Evolutionary conservation across 2,329 filamentous ascomycete species (phyloP).

Genomic region (Fusarium tjaetaba): DNA sequence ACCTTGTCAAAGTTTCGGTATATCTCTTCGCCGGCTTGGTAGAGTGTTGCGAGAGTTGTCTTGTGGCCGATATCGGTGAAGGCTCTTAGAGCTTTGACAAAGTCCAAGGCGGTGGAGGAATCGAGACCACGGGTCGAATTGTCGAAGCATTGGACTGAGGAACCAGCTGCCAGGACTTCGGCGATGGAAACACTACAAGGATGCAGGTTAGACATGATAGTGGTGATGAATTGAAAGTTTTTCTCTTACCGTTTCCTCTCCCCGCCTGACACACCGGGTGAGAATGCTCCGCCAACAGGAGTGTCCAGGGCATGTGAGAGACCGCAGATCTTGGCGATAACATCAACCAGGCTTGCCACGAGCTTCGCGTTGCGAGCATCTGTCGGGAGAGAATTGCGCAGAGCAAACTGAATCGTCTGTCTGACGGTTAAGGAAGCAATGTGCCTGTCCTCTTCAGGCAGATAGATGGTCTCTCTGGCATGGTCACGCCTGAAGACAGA

Average conservation of each 20-base stretch:
- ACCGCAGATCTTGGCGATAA: not conserved
- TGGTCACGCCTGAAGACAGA: conserved; percentile 73
- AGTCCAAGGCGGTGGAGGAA: not conserved
- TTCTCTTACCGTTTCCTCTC: not conserved
- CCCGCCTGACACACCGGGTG: not conserved
- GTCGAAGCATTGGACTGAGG: not conserved
- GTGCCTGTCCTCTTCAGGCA: conserved; percentile 79
- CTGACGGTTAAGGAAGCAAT: conserved; percentile 78
- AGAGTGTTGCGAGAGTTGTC: not conserved
- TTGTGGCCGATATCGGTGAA: not conserved
- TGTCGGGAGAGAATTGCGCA: conserved; percentile 61
- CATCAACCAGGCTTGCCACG: not conserved
- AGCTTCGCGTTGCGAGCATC: not conserved
- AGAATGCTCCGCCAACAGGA: not conserved
- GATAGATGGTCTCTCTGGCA: conserved; percentile 80
- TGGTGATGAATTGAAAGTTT: rapidly evolving
- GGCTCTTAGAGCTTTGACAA: not conserved
- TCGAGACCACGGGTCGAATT: not conserved
- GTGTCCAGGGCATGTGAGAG: not conserved
- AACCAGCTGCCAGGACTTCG: not conserved
- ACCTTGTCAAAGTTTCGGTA: not conserved
- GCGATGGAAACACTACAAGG: not conserved
- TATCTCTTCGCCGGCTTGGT: not conserved
- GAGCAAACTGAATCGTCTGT: conserved; percentile 79
- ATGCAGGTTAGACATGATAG: not conserved